Evolutionary conservation across 495 filamentous ascomycete genomes (phyloP).

Genomic region (Penicillium crystallinum): DNA sequence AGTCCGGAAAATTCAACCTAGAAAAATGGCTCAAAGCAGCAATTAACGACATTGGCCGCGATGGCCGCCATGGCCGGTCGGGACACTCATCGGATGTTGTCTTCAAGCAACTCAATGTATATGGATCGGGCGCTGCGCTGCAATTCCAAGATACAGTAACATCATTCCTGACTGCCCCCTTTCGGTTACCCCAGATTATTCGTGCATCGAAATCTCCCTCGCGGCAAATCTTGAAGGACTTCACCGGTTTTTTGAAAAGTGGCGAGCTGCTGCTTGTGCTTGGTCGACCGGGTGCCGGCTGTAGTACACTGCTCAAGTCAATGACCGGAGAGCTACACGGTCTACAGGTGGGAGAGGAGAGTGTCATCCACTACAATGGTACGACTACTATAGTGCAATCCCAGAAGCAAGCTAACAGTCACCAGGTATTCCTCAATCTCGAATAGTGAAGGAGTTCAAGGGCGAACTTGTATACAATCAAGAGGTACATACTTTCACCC

Average conservation of each 20-base stretch:
- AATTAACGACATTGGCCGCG: conserved; percentile 20
- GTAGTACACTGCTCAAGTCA: conserved; percentile 38
- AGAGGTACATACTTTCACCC: conserved; percentile 29
- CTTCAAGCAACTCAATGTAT: conserved; percentile 47
- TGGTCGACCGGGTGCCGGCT: conserved; percentile 37
- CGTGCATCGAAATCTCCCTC: conserved; percentile 13
- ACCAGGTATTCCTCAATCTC: conserved; percentile 18
- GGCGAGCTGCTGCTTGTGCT: conserved; percentile 36
- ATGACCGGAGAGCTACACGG: conserved; percentile 33
- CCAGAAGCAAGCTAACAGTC: not conserved
- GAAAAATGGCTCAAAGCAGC: conserved; percentile 28
- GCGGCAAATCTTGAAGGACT: conserved; percentile 34
- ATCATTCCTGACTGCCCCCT: conserved; percentile 37
- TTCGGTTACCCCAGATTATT: conserved; percentile 26
- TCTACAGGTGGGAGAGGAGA: conserved; percentile 29
- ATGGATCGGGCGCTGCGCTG: conserved; percentile 46
- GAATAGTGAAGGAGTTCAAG: conserved; percentile 40
- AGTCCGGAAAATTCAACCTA: conserved; percentile 23
- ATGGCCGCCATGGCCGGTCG: conserved; percentile 10
- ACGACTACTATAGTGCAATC: not conserved
- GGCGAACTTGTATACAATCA: conserved; percentile 58
- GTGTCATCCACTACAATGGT: conserved; percentile 45
- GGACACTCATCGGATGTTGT: conserved; percentile 32
- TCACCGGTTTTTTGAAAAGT: conserved; percentile 32
- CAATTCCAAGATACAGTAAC: conserved; percentile 48